Evolutionary conservation across 2,329 filamentous ascomycete genomes (phyloP).

Genomic region (Zymoseptoria crescenta): DNA sequence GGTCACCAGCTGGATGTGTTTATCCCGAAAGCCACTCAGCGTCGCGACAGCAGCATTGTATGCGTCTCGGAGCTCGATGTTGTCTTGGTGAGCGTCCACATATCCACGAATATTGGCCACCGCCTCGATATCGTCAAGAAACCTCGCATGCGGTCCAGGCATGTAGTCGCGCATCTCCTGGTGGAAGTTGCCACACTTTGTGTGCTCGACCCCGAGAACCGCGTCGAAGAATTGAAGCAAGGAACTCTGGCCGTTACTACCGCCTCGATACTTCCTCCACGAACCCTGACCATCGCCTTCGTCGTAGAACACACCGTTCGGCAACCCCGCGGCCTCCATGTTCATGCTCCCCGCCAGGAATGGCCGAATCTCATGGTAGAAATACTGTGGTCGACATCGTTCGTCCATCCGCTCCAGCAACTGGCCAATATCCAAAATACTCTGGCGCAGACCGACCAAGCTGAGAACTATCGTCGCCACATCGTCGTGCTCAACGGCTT

Average conservation of each 20-base stretch:
- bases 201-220: constrained; percentile 44
- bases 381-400: constrained; percentile 40
- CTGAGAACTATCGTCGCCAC: constrained; percentile 31
- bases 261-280: constrained; percentile 46
- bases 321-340: constrained; percentile 45
- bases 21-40: constrained; percentile 42
- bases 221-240: constrained; percentile 49
- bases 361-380: constrained; percentile 47
- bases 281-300: constrained; percentile 40
- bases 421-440: constrained; percentile 35
- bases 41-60: constrained; percentile 42
- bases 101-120: constrained; percentile 42
- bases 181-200: constrained; percentile 15
- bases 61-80: constrained; percentile 32
- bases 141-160: constrained; percentile 46
- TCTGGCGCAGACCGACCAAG: constrained; percentile 35
- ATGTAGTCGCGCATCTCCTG: constrained; percentile 48
- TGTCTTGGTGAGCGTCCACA: constrained; percentile 30
- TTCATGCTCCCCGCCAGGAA: constrained; percentile 48
- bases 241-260: constrained; percentile 50
- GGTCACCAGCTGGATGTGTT: constrained; percentile 47
- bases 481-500: constrained; percentile 36
- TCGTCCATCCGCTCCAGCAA: constrained; percentile 47
- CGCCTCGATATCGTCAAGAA: constrained; percentile 40
- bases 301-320: constrained; percentile 47